phyloP scores from a whole-genome alignment of 768 basidiomycete genomes.

The Gloeopeniophorella convolvens region DNA sequence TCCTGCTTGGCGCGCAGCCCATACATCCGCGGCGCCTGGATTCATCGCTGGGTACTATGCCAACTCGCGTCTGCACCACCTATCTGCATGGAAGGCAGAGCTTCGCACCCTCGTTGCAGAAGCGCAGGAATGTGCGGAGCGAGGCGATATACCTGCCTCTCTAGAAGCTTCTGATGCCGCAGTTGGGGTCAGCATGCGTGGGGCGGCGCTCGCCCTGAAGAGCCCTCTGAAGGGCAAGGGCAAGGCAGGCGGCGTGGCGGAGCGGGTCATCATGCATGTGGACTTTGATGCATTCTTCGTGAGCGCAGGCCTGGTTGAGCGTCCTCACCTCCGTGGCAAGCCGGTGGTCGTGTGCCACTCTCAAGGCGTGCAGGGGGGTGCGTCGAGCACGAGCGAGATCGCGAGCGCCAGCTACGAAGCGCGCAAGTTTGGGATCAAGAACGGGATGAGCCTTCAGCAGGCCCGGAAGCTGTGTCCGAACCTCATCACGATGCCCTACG shows the following conservation, averaged over 20 bases:
- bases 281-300: slow-evolving; percentile 99
- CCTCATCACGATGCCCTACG: slow-evolving; percentile 80
- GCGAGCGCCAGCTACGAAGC: slow-evolving; percentile 95
- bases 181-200: slow-evolving; percentile 25
- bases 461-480: slow-evolving; percentile 70
- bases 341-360: slow-evolving; percentile 96
- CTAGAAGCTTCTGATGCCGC: slow-evolving; percentile 20
- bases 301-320: slow-evolving; percentile 72
- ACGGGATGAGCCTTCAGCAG: slow-evolving; percentile 91
- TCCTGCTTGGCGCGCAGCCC: slow-evolving; percentile 77
- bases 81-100: slow-evolving; percentile 91
- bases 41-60: slow-evolving; percentile 71
- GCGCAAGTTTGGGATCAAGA: slow-evolving; percentile 76
- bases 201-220: slow-evolving; percentile 41
- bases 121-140: slow-evolving; percentile 68
- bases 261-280: slow-evolving; percentile 81
- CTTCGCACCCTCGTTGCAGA: slow-evolving; percentile 71
- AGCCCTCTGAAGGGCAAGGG: slow-evolving; percentile 56
- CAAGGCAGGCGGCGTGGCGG: slow-evolving; percentile 42
- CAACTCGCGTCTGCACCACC: slow-evolving; percentile 87
- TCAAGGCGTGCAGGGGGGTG: slow-evolving; percentile 65
- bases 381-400: slow-evolving; percentile 86
- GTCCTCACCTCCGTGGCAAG: slow-evolving; percentile 79
- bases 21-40: slow-evolving; percentile 80
- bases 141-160: slow-evolving; percentile 20